Evolutionary conservation across 306 rosid species (phyloP).

Genomic region (Malus sieversii): DNA sequence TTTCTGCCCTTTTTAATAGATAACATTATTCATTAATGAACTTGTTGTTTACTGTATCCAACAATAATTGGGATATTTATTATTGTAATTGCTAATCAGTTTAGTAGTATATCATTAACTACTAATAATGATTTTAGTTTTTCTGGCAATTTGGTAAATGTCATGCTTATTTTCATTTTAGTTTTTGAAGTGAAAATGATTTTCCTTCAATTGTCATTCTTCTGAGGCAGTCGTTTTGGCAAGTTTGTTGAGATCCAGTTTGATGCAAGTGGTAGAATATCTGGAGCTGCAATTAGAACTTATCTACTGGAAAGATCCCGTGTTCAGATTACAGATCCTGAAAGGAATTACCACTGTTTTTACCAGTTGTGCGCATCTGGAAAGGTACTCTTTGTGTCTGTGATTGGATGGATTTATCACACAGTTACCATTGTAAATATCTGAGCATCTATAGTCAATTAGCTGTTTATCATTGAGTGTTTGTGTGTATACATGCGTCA

Average conservation of each 20-base stretch:
- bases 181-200: background rate
- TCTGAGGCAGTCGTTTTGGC: slow-evolving; percentile 78
- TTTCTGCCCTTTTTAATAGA: background rate
- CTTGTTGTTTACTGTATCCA: background rate
- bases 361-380: slow-evolving; percentile 88
- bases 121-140: background rate
- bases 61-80: background rate
- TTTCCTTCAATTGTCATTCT: slow-evolving; percentile 16
- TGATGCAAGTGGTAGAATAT: slow-evolving; percentile 89
- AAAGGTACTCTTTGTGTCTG: slow-evolving; percentile 39
- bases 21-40: background rate
- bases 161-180: background rate
- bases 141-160: background rate
- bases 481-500: background rate
- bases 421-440: background rate
- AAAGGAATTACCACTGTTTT: slow-evolving; percentile 95
- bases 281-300: slow-evolving; percentile 98
- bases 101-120: background rate
- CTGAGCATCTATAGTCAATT: background rate
- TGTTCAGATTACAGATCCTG: slow-evolving; percentile 87
- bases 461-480: background rate
- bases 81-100: background rate
- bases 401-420: background rate
- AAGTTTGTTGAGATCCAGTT: slow-evolving; percentile 98
- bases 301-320: slow-evolving; percentile 93